Base-by-base conservation (phyloP, 805 yeast species). In the Ogataea chonburiensis region DNA sequence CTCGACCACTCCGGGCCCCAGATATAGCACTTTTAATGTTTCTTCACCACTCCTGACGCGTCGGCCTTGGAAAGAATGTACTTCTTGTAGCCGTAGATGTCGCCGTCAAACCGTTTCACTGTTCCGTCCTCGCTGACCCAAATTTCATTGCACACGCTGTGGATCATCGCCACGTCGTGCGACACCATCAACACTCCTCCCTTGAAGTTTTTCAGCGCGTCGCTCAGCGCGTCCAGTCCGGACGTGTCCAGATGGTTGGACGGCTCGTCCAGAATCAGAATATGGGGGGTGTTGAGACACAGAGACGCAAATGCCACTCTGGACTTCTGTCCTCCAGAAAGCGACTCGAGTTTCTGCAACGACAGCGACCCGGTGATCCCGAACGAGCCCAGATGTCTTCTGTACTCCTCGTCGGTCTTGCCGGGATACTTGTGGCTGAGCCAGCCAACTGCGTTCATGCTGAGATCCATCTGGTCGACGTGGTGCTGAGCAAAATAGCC, bases 401-500 rank as follows among this genome's bases (percentile, higher is more conserved):
- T 81, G 61, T 91, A 91, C 62, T 93, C 98, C 65, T 93, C 98
- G 56, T 88, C 98, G 2, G 88, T 78, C 61, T 81, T 87, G 39
- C 98, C 98, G 2, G 97, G 98, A 69, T 71, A 87, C 5, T 81
- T 77, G 43, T 75, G 69, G 7, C 95, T 81, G 86, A 93, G 76
- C 98, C 98, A 93, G 31, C 86, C 81, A 7, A 93, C 96, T 0
- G 98, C 97, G 38, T 86, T 83, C 28, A 77, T 65, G 11, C 63
- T 72, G 50, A 89, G 67, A 56, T 93, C 98, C 96, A 93, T 86
- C n/a, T 89, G 82, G 54, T 93, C 98, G 49, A 93, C 95, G 55
- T 93, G 98, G 61, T 93, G 98, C 68, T 93, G 98, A 11, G 98
- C 97, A 67, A 93, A 93, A 62, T 93, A 93, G 12, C 96, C 98